These are phyloP conservation scores for Globisporangium paddicum DNA, from an alignment of 352 stramenopile species.

Conservation along the genomic window DNA sequence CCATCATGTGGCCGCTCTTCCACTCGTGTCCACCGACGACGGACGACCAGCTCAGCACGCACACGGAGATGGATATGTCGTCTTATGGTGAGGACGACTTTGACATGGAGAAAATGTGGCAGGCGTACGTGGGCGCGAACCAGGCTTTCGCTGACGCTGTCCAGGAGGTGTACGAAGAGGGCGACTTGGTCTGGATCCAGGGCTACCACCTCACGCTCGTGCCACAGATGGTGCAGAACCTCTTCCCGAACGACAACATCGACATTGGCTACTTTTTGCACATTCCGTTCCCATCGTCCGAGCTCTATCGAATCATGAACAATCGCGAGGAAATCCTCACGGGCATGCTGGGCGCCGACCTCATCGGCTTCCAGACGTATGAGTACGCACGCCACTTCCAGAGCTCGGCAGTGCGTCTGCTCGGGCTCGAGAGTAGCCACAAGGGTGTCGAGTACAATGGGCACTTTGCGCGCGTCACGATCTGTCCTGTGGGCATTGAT, in stretches of 20 bases:
- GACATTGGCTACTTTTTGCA: constrained; percentile 88
- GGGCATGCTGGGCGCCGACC: constrained; percentile 81
- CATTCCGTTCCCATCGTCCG: constrained; percentile 87
- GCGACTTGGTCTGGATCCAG: constrained; percentile 89
- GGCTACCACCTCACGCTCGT: constrained; percentile 89
- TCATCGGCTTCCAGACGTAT: constrained; percentile 91
- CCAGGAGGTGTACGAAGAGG: constrained; percentile 85
- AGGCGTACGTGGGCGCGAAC: constrained; percentile 88
- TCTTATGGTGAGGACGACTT: constrained; percentile 43
- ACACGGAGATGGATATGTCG: constrained; percentile 48
- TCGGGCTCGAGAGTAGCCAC: constrained; percentile 85
- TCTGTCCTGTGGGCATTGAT: constrained; percentile 87
- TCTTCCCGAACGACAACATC: constrained; percentile 90
- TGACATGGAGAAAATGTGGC: constrained; percentile 85
- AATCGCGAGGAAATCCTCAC: constrained; percentile 85
- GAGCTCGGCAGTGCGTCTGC: constrained; percentile 76
- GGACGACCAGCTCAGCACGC: constrained; percentile 65
- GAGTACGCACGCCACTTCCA: constrained; percentile 90
- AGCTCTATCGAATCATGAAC: constrained; percentile 88
- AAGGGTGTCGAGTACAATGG: constrained; percentile 87
- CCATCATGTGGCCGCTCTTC: constrained; percentile 89
- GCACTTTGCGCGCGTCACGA: constrained; percentile 84
- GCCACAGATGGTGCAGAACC: constrained; percentile 83
- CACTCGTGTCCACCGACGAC: constrained; percentile 82
- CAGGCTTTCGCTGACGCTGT: constrained; percentile 84